phyloP scores from a whole-genome alignment of 495 filamentous ascomycete species.

The Tuber melanosporum region DNA sequence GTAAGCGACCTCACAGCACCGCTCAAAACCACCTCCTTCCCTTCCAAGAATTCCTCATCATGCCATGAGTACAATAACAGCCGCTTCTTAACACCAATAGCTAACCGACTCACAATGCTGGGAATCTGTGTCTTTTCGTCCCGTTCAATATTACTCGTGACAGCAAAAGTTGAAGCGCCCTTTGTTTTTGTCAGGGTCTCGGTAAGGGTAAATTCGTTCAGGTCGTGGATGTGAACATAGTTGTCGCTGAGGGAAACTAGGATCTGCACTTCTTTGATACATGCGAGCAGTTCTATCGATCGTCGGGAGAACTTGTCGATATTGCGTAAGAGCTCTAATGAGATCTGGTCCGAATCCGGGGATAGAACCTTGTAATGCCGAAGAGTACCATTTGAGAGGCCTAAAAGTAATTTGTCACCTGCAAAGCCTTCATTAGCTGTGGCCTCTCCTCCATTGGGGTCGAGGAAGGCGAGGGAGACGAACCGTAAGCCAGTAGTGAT shows the following conservation, averaged over 20 bases:
- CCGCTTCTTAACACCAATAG: constrained; percentile 85
- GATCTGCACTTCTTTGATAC: constrained; percentile 88
- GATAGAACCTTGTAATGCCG: constrained; percentile 81
- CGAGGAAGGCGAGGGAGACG: constrained; percentile 13
- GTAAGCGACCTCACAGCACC: constrained; percentile 76
- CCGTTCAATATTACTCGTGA: constrained; percentile 89
- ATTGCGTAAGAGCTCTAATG: constrained; percentile 76
- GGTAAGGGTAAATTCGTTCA: constrained; percentile 71
- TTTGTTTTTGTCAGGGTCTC: constrained; percentile 76
- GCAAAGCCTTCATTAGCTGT: background rate
- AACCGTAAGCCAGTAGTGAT: constrained; percentile 82
- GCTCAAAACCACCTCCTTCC: constrained; percentile 67
- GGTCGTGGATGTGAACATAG: constrained; percentile 79
- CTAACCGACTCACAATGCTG: constrained; percentile 80
- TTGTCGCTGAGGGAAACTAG: constrained; percentile 85
- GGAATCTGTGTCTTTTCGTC: constrained; percentile 79
- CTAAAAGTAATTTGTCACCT: constrained; percentile 86
- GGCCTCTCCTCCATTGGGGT: background rate
- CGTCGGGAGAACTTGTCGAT: constrained; percentile 86
- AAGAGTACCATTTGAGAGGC: constrained; percentile 79
- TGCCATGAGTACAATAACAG: constrained; percentile 91
- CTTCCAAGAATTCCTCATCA: constrained; percentile 79
- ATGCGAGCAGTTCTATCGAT: constrained; percentile 83
- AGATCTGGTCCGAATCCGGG: constrained; percentile 50
- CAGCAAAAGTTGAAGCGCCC: constrained; percentile 81